Evolutionary conservation across 176 grass and related monocot species (phyloP).

Genomic region (Triticum turgidum): DNA sequence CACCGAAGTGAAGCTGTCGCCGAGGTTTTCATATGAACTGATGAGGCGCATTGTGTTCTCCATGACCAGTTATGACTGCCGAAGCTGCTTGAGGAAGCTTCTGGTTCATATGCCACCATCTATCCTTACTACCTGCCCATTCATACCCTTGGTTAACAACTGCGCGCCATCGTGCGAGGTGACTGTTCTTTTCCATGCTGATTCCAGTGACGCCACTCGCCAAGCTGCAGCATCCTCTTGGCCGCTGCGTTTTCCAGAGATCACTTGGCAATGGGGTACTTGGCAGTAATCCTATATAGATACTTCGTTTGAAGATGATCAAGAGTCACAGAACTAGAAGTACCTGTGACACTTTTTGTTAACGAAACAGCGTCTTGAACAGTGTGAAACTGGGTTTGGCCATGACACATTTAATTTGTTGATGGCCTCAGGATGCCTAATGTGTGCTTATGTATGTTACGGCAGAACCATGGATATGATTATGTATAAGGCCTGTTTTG

Average conservation of each 20-base stretch:
- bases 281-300: slow-evolving; percentile 25
- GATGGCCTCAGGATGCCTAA: background rate
- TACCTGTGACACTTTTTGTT: background rate
- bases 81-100: slow-evolving; percentile 51
- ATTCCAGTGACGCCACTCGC: slow-evolving; percentile 12
- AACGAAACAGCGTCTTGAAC: background rate
- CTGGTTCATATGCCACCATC: slow-evolving; percentile 42
- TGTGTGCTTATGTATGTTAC: background rate
- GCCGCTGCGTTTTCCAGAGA: slow-evolving; percentile 29
- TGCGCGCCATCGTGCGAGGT: slow-evolving; percentile 48
- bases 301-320: background rate
- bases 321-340: background rate
- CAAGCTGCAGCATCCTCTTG: slow-evolving; percentile 9
- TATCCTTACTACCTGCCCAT: background rate
- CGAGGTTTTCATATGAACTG: slow-evolving; percentile 47
- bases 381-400: background rate
- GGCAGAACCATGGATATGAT: background rate
- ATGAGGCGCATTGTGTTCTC: slow-evolving; percentile 15
- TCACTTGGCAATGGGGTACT: slow-evolving; percentile 58
- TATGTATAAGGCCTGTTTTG: background rate
- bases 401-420: background rate
- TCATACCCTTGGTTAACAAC: slow-evolving; percentile 36
- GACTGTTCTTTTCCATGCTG: slow-evolving; percentile 43
- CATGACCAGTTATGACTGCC: slow-evolving; percentile 7
- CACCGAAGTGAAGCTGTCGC: slow-evolving; percentile 54